phyloP scores from a whole-genome alignment of 2,329 filamentous ascomycete species.

The Aspergillus texensis region DNA sequence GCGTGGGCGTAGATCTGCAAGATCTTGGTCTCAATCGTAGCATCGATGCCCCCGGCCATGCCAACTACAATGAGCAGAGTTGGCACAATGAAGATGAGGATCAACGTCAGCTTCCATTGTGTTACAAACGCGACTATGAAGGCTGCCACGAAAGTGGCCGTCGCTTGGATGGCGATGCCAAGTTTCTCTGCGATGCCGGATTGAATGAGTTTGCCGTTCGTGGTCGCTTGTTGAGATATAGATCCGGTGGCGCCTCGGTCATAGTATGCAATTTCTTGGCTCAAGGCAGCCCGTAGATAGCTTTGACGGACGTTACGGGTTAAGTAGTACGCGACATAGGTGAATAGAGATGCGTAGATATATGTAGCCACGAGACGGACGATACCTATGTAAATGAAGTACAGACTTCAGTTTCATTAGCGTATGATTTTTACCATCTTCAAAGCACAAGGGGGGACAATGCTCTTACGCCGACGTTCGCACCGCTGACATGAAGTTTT shows the following conservation, averaged over 20 bases:
- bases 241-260: constrained; percentile 29
- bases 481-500: background rate
- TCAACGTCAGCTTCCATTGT: constrained; percentile 29
- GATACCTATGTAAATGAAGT: constrained; percentile 42
- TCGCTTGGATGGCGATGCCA: constrained; percentile 21
- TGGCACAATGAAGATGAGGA: constrained; percentile 23
- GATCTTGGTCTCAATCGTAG: constrained; percentile 21
- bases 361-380: constrained; percentile 39
- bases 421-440: background rate
- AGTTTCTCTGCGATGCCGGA: constrained; percentile 27
- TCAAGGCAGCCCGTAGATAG: constrained; percentile 25
- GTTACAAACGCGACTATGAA: constrained; percentile 27
- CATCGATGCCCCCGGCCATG: constrained; percentile 21
- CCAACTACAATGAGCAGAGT: constrained; percentile 15
- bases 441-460: constrained; percentile 12
- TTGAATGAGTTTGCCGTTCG: constrained; percentile 29
- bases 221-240: constrained; percentile 31
- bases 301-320: constrained; percentile 12
- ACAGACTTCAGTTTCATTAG: constrained; percentile 18
- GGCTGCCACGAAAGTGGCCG: constrained; percentile 23
- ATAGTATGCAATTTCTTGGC: constrained; percentile 35
- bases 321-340: constrained; percentile 17
- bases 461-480: too few species aligned
- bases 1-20: constrained; percentile 24
- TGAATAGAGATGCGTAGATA: constrained; percentile 22